phyloP scores from a whole-genome alignment of 257 asterid species.

The Solanum appendiculatum region DNA sequence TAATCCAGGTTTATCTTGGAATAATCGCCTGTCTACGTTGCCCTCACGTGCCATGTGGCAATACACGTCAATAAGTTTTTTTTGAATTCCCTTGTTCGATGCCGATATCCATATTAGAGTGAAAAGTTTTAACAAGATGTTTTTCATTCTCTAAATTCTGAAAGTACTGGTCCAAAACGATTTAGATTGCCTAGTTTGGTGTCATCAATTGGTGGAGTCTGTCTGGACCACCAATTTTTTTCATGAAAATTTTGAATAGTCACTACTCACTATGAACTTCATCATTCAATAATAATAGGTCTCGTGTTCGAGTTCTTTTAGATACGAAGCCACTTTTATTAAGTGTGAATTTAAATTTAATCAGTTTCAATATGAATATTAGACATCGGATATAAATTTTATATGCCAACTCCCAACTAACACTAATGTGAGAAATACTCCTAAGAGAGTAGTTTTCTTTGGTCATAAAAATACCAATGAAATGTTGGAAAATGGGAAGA shows the following conservation, averaged over 20 bases:
- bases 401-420: not conserved
- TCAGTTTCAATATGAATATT: too few relatives aligned
- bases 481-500: not conserved
- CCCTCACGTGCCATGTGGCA: conserved; percentile 47
- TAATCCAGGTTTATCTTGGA: conserved; percentile 46
- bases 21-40: conserved; percentile 6
- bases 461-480: not conserved
- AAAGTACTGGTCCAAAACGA: not conserved
- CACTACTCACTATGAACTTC: not conserved
- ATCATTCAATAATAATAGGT: not conserved
- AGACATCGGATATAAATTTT: too few relatives aligned
- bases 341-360: too few relatives aligned
- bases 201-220: not conserved
- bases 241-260: not conserved
- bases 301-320: too few relatives aligned
- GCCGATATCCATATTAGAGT: not conserved
- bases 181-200: not conserved
- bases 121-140: not conserved
- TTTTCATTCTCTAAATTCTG: not conserved
- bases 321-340: too few relatives aligned
- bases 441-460: not conserved
- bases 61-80: not conserved
- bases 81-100: accelerated
- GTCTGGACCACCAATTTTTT: not conserved
- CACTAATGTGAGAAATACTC: not conserved